Conservation (phyloP, 495 filamentous ascomycete genomes). For the Gamarada debralockiae region DNA sequence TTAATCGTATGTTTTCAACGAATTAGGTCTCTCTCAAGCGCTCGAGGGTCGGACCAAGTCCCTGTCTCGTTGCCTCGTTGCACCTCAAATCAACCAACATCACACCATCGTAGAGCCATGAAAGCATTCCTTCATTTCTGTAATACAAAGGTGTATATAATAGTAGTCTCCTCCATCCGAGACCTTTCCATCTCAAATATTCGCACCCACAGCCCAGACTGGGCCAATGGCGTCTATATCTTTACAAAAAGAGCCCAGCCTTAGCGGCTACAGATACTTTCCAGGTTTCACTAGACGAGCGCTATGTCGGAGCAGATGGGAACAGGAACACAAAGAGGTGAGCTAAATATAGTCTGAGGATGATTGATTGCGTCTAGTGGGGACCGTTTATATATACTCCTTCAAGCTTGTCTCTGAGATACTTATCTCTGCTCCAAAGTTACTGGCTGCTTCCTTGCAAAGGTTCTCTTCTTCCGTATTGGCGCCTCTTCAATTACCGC, state of each 20-base stretch:
- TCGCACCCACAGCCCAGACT: not conserved
- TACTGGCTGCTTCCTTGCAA: not conserved
- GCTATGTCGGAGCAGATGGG: not conserved
- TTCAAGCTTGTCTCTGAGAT: not conserved
- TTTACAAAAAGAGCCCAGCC: not conserved
- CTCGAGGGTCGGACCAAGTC: not conserved
- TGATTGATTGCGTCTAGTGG: not conserved
- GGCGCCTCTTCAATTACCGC: not conserved
- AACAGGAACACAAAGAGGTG: not conserved
- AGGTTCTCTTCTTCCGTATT: not conserved
- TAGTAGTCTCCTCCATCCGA: not conserved
- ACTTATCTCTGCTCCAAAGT: not conserved
- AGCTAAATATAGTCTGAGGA: not conserved
- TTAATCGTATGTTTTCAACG: not conserved
- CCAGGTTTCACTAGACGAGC: not conserved
- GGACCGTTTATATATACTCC: not conserved
- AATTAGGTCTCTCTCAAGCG: not conserved
- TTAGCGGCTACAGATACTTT: not conserved
- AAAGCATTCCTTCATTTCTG: not conserved
- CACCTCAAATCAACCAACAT: not conserved
- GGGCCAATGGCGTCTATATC: not conserved
- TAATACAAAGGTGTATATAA: not conserved
- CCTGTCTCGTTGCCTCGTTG: not conserved
- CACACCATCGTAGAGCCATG: not conserved
- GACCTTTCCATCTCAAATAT: not conserved